phyloP scores from a whole-genome alignment of 2,329 filamentous ascomycete species.

The Fusarium begoniae region DNA sequence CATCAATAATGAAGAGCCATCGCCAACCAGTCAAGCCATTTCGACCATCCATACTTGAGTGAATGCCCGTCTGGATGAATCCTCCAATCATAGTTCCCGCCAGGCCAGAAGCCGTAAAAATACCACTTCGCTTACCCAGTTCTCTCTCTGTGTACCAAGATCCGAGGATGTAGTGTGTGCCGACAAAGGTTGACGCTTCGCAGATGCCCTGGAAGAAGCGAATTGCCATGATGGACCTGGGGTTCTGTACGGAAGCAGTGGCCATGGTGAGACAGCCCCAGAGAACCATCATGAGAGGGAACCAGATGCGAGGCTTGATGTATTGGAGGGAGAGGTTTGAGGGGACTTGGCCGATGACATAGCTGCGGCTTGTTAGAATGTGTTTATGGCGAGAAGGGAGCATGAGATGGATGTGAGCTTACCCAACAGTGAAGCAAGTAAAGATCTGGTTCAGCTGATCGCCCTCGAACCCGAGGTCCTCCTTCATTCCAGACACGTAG shows the following conservation, averaged over 20 bases:
- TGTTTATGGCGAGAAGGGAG: no score
- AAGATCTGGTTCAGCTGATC: slow-evolving; percentile 53
- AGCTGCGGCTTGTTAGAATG: slow-evolving; percentile 32
- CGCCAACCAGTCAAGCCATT: slow-evolving; percentile 71
- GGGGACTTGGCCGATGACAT: slow-evolving; percentile 67
- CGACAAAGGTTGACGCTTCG: slow-evolving; percentile 53
- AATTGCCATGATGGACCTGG: slow-evolving; percentile 50
- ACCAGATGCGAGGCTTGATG: slow-evolving; percentile 69
- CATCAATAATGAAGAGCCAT: slow-evolving; percentile 78
- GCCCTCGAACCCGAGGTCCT: slow-evolving; percentile 57
- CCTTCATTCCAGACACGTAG: slow-evolving; percentile 57
- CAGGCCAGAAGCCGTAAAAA: slow-evolving; percentile 69
- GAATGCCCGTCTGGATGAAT: slow-evolving; percentile 71
- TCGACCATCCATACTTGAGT: slow-evolving; percentile 52
- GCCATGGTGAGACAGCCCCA: slow-evolving; percentile 73
- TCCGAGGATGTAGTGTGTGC: slow-evolving; percentile 55
- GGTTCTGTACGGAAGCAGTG: slow-evolving; percentile 52
- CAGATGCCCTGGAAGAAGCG: slow-evolving; percentile 52
- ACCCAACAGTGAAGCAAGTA: slow-evolving; percentile 51
- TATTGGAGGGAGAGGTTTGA: slow-evolving; percentile 71
- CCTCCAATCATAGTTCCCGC: slow-evolving; percentile 64
- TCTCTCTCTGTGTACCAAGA: slow-evolving; percentile 70
- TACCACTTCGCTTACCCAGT: slow-evolving; percentile 69
- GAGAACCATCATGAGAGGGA: slow-evolving; percentile 69
- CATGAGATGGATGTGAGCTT: slow-evolving; percentile 1